Base-by-base conservation (phyloP, 345 rosid species). In the Firmiana major region DNA sequence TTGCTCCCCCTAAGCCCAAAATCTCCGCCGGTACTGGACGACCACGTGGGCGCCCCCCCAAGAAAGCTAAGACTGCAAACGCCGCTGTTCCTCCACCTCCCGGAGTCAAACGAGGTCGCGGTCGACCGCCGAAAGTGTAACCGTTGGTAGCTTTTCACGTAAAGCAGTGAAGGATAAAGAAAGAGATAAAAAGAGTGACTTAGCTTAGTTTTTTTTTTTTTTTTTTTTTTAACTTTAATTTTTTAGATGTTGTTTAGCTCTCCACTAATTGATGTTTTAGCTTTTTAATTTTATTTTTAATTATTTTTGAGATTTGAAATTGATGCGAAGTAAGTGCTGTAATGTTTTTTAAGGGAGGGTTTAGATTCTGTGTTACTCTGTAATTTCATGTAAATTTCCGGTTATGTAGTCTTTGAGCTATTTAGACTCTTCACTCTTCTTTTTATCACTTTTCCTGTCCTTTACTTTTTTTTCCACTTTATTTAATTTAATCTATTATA, bases 71-170 rank as follows among this genome's bases (percentile, higher is more conserved):
- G 78, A 46, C 84, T 0, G 81, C 31, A 0, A 36, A 78, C 1
- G 58, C 71, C 9, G 19, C 64, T 3, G 54, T 46, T 12, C 54
- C 63, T 9, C 12, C 80, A 28, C 73, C 70, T 43, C 21, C 75
- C 21, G 83, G 86, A 1, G 64, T 77, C 17, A 83, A 85, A 12
- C 78, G 93, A 66, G 97, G 98, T 3, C 86, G 97, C 58, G 97
- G 97, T 15, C 82, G 97, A 38, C 98, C 97, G 43, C 92, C 94
- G 7, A 94, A 94, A 80, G 94, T 84, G 80, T 92, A 92, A 85
- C 89, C 94, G 10, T 87, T 81, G 22, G 89, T 88, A n/a, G 87
- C 83, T 9, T 89, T 90, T 46, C 89, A 84, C 89, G 68, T 8
- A 19, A 49, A 48, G 63, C 21, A 34, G 49, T 1, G 12, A 34